Percentiles rank a stretch among this genome's conserved stretches.
Conservation (phyloP, 495 filamentous ascomycete genomes). For the Aspergillus incahuasiensis region DNA sequence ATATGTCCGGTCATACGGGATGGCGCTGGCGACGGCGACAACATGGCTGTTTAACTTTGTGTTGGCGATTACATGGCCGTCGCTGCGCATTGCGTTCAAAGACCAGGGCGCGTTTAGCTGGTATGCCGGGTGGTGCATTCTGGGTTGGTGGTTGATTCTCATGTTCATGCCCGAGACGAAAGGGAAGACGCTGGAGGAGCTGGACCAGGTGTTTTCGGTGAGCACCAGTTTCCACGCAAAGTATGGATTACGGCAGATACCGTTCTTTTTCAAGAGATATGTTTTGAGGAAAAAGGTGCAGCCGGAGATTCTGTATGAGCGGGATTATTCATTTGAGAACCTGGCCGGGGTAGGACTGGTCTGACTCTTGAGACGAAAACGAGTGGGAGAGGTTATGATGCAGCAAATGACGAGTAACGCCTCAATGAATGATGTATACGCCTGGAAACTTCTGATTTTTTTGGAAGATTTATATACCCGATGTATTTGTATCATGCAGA, state of each 20-base stretch:
- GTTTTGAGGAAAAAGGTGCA: conserved; percentile 32
- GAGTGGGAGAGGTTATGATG: too few relatives aligned
- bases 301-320: conserved; percentile 39
- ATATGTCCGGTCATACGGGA: conserved; percentile 65
- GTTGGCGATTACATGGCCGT: conserved; percentile 63
- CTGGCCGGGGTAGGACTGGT: conserved; percentile 21
- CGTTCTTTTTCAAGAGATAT: conserved; percentile 44
- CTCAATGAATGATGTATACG: too few relatives aligned
- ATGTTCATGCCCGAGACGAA: conserved; percentile 43
- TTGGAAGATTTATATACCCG: neutral
- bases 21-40: conserved; percentile 49
- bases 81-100: conserved; percentile 48
- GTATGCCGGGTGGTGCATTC: conserved; percentile 49
- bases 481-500: neutral
- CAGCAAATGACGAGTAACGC: neutral
- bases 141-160: conserved; percentile 36
- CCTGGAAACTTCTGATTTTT: neutral
- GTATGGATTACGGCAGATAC: conserved; percentile 46
- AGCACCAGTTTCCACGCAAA: conserved; percentile 42
- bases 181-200: conserved; percentile 38
- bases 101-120: conserved; percentile 58
- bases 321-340: conserved; percentile 21
- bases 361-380: too few relatives aligned
- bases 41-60: conserved; percentile 57
- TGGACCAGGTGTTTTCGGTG: conserved; percentile 50